phyloP scores from a whole-genome alignment of 225 moss, liverwort and hornwort genomes.

The Straminergon stramineum region DNA sequence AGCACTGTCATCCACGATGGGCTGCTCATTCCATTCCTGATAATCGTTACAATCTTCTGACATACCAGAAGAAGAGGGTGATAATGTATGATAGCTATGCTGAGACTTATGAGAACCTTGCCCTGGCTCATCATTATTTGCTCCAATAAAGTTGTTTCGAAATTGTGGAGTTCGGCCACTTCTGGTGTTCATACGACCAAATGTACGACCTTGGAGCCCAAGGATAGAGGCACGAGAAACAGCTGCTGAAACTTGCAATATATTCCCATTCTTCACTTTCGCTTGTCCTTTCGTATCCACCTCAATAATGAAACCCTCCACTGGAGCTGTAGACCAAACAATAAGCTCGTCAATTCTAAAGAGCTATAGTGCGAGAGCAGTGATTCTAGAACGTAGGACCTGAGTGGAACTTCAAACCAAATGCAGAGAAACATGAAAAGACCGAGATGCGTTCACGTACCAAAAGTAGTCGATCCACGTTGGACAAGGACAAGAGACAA shows the following conservation, averaged over 20 bases:
- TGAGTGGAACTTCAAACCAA: neutral
- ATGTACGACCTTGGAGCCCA: slow-evolving; percentile 69
- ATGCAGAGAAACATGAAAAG: neutral
- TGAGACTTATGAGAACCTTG: slow-evolving; percentile 8
- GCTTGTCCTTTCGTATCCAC: slow-evolving; percentile 59
- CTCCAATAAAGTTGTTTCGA: slow-evolving; percentile 40
- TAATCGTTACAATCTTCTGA: slow-evolving; percentile 6
- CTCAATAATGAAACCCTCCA: slow-evolving; percentile 84
- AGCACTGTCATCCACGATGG: slow-evolving; percentile 32
- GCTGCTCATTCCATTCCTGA: slow-evolving; percentile 22
- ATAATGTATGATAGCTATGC: slow-evolving; percentile 19
- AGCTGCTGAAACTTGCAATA: slow-evolving; percentile 40
- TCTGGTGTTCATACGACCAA: slow-evolving; percentile 27
- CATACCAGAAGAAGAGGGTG: slow-evolving; percentile 37
- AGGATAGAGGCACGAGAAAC: slow-evolving; percentile 58
- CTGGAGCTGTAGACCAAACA: slow-evolving; percentile 37
- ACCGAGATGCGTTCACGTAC: slow-evolving; percentile 11
- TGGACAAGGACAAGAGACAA: slow-evolving; percentile 79
- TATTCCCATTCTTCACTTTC: slow-evolving; percentile 36
- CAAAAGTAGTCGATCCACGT: slow-evolving; percentile 35
- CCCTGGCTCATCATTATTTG: slow-evolving; percentile 6
- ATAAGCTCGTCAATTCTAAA: neutral
- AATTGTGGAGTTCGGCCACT: slow-evolving; percentile 62
- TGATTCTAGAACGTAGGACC: neutral
- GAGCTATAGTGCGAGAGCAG: neutral